These are phyloP conservation scores for Exophiala alcalophila DNA, from an alignment of 2,329 filamentous ascomycete genomes.

Conservation along the genomic window DNA sequence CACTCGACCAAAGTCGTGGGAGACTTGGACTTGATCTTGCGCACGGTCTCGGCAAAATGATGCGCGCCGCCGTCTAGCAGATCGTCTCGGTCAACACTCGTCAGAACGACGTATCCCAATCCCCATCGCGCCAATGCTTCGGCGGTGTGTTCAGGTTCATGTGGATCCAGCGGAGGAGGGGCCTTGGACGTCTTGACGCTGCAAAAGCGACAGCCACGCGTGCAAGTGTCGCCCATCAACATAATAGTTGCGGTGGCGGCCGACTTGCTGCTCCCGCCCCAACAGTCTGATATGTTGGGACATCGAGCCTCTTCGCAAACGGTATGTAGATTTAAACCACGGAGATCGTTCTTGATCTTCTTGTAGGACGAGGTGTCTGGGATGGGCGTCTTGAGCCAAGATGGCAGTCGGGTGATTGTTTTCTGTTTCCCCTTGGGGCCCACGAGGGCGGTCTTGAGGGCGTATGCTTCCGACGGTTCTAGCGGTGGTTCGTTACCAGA, in stretches of 20 bases:
- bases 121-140: constrained; percentile 93
- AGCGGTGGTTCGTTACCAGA: constrained; percentile 43
- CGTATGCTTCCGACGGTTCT: constrained; percentile 53
- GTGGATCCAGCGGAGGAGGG: constrained; percentile 79
- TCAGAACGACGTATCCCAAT: constrained; percentile 91
- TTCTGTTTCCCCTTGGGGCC: constrained; percentile 62
- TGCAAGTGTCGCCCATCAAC: constrained; percentile 99
- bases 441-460: constrained; percentile 60
- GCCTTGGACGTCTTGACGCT: constrained; percentile 83
- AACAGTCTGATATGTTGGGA: constrained; percentile 97
- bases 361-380: constrained; percentile 84
- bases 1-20: constrained; percentile 46
- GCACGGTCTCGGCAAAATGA: constrained; percentile 92
- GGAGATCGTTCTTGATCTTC: constrained; percentile 88
- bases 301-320: constrained; percentile 97
- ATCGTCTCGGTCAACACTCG: constrained; percentile 90
- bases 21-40: constrained; percentile 80
- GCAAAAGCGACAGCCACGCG: constrained; percentile 93
- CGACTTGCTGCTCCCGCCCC: constrained; percentile 85
- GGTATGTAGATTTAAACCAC: constrained; percentile 85
- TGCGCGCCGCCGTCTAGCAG: constrained; percentile 79
- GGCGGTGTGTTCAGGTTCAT: constrained; percentile 95
- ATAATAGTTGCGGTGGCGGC: constrained; percentile 97
- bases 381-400: constrained; percentile 95
- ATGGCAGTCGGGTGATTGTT: constrained; percentile 71